A percentile compares a stretch with the other conserved stretches of the same genome.
Conservation (phyloP, 1,139 yeast species). For the Candida frijolesensis region DNA sequence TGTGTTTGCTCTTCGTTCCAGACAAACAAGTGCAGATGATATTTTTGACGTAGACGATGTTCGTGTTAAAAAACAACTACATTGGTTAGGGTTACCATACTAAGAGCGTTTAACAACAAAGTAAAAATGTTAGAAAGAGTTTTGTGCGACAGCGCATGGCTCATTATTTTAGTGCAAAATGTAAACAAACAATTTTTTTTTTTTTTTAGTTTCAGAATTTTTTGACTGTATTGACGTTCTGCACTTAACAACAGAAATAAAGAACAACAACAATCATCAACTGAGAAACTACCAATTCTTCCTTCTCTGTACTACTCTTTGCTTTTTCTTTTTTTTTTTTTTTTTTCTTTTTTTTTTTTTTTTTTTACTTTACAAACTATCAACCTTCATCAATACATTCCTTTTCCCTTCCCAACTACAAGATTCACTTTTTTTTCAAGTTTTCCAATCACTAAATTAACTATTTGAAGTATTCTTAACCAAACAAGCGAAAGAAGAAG, state of each 20-base stretch:
- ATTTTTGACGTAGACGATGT: no score
- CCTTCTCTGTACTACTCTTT: neutral
- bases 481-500: neutral
- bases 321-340: neutral
- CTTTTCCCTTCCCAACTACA: neutral
- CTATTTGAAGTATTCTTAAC: constrained; percentile 1
- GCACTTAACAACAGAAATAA: neutral
- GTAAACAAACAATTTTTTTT: constrained; percentile 1
- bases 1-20: no score
- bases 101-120: neutral
- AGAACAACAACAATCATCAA: neutral
- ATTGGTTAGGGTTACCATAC: neutral
- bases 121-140: neutral
- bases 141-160: neutral
- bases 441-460: neutral
- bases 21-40: no score
- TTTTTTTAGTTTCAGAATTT: neutral
- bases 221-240: neutral
- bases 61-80: neutral
- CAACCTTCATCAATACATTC: neutral
- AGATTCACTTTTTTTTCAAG: neutral
- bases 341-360: neutral
- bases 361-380: neutral
- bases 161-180: neutral
- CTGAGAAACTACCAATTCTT: neutral